Base-by-base conservation (phyloP, 108 stramenopile species). In the Skeletonema tropicum region DNA sequence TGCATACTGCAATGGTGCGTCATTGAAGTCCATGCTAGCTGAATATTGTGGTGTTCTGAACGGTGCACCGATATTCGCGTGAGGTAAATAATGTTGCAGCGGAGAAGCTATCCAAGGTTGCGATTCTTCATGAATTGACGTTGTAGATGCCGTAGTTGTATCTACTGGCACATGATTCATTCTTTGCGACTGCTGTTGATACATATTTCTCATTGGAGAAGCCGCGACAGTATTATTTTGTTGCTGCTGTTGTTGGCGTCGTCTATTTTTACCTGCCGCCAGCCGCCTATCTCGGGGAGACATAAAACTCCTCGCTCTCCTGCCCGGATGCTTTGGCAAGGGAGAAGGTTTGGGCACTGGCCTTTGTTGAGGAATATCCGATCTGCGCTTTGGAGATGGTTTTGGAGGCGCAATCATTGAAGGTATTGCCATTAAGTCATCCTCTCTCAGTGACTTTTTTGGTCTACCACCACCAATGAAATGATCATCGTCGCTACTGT, bases 301-400 rank as follows among this genome's bases (percentile, higher is more conserved):
- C 17, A 49, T 19, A 19, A 49, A 49, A 49, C 48, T 49, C 19
- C 48, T 12, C 17, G 19, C 48, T 19, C 17, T 17, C 19, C 48
- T 49, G 2, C 19, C 19, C 19, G 48, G 48, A 49, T 49, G 48
- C 19, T 49, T 49, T 49, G 48, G 48, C n/a, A 49, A 49, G n/a
- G 48, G 48, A 49, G 48, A 49, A 17, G 48, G 48, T 21, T 21
- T 49, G 19, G 48, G 48, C 19, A 14, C 13, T 19, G 6, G 19
- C 4, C 48, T 49, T 21, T 49, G 48, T 49, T 49, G 48, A 49
- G 48, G 48, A 49, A 49, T 49, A 49, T 49, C 48, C 48, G 48
- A 49, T 49, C 48, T 49, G 19, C 48, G 48, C n/a, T 15, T 3
- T n/a, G 45, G 45, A 1, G 45, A 46, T 3, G 45, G 45, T 17